Evolutionary conservation across 2,329 filamentous ascomycete species (phyloP).

Genomic region (Zalaria obscura): DNA sequence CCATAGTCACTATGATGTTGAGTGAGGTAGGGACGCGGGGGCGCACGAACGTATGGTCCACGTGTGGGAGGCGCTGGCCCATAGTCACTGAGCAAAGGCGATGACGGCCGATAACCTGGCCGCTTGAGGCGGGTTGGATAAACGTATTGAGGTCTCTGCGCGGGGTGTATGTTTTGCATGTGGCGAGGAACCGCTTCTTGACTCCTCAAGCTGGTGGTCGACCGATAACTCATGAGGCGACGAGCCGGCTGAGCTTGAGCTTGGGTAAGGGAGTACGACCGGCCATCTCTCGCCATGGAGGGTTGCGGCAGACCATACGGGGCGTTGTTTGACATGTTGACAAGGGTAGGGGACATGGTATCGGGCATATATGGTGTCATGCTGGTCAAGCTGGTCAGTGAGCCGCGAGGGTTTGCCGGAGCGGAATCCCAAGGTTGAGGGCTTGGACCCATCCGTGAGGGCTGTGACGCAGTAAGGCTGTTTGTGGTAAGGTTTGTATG

Average conservation of each 20-base stretch:
- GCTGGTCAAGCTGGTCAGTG: slow-evolving; percentile 26
- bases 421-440: slow-evolving; percentile 22
- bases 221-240: slow-evolving; percentile 26
- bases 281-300: slow-evolving; percentile 19
- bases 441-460: slow-evolving; percentile 23
- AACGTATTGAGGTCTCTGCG: slow-evolving; percentile 23
- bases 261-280: slow-evolving; percentile 28
- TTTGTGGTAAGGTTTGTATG: slow-evolving; percentile 14
- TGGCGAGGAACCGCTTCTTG: slow-evolving; percentile 13
- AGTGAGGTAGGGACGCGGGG: slow-evolving; percentile 11
- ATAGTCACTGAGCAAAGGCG: slow-evolving; percentile 29
- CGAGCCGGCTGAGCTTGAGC: slow-evolving; percentile 16
- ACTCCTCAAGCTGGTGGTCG: slow-evolving; percentile 29
- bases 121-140: slow-evolving; percentile 28
- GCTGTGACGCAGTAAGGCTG: slow-evolving; percentile 23
- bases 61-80: slow-evolving; percentile 8
- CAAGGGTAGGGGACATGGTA: slow-evolving; percentile 14
- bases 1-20: slow-evolving; percentile 12
- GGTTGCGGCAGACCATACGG: slow-evolving; percentile 3
- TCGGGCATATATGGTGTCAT: slow-evolving; percentile 26
- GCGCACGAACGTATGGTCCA: slow-evolving; percentile 8
- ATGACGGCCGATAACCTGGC: slow-evolving; percentile 26
- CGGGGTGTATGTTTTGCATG: slow-evolving; percentile 10
- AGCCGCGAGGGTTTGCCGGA: slow-evolving; percentile 24
- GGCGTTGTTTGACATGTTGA: slow-evolving; percentile 1